Base-by-base conservation (phyloP, 2,329 filamentous ascomycete genomes). In the Tolypocladium amazonense region DNA sequence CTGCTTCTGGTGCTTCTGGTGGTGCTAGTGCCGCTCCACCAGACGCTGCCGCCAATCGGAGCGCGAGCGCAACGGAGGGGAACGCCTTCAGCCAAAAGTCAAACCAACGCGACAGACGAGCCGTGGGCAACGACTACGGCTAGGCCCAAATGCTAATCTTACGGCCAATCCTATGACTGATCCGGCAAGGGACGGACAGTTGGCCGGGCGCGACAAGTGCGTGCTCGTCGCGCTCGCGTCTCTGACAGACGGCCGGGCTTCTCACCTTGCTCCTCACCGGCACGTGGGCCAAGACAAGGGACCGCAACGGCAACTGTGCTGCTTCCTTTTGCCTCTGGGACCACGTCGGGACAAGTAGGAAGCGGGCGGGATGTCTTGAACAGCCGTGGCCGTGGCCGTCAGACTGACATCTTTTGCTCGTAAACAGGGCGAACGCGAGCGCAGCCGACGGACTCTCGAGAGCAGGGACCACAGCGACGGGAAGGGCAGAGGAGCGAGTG, bases 41-140 rank as follows among this genome's bases (percentile, higher is more conserved):
- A 25, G 23, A 15, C 37, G 23, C 37, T 15, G 23, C 53, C 15
- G 39, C 64, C 64, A 65, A 65, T 65, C 63, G 62, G 63, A 58
- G 63, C 56, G 37, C 59, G 58, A 62, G 63, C 60, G 64, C 64
- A 65, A 59, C 53, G 20, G 59, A 59, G 50, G 58, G 53, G 58
- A 52, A 43, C 33, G 59, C 56, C 56, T 54, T 53, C 50, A 45
- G 43, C 15, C 58, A 30, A 62, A 62, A 58, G 57, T 47, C 57
- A 58, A 61, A 47, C 35, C 27, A 33, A 37, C 56, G 33, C 47
- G 45, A 53, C 55, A 55, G 43, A 54, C 39, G 41, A n/a, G 25
- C n/a, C 25, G 37, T 23, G 52, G 30, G 33, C 33, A 6, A 43
- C 56, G 27, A 47, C 39, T 57, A 14, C 41, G 56, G 41, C 56